Evolutionary conservation across 441 rosid genomes (phyloP), one percentile per base, ranked within the genome.

Genomic region (Flueggea neowawraea): DNA sequence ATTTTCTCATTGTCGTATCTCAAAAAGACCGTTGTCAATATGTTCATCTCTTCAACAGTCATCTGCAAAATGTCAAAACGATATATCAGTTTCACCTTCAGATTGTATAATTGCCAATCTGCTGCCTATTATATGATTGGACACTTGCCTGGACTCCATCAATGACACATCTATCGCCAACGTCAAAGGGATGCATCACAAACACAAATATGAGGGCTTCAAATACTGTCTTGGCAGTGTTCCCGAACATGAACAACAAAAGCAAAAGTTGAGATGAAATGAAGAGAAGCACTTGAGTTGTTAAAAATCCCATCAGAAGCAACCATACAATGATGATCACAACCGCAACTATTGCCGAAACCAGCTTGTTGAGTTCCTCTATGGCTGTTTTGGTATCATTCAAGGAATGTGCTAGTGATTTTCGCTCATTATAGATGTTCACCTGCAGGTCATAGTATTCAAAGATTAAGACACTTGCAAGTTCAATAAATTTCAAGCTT

Each of bases 361-460:
- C 52, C 32, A 84, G 74, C 78, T 55, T 81, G 79, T 84, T 84
- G 48, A 87, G 73, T 65, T 87, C 90, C 33, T 84, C 84, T 7
- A 82, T 78, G 15, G 90, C 88, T 12, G 92, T 86, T 67, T 84
- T 82, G n/a, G 82, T 73, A 32, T 84, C 90, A 8, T 80, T 86
- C 61, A 82, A 71, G 53, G 90, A 77, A 64, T 74, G 87, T 9
- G 75, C 84, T 55, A 84, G 74, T 6, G 82, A 74, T 61, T 82
- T 82, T 31, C 86, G 84, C 50, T 82, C 90, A 11, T 55, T 61
- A 64, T 77, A 86, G 43, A 79, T 83, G 36, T 80, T 84, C 43
- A 84, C 83, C 88, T 86, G 80, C 67, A 73, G 48, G 22, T 64
- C 41, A 16, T 56, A 16, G 36, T 22, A 22, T 22, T 22, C 28